These are phyloP conservation scores for Wilhelminamyces savonicus DNA, from an alignment of 805 yeast species.

Conservation along the genomic window DNA sequence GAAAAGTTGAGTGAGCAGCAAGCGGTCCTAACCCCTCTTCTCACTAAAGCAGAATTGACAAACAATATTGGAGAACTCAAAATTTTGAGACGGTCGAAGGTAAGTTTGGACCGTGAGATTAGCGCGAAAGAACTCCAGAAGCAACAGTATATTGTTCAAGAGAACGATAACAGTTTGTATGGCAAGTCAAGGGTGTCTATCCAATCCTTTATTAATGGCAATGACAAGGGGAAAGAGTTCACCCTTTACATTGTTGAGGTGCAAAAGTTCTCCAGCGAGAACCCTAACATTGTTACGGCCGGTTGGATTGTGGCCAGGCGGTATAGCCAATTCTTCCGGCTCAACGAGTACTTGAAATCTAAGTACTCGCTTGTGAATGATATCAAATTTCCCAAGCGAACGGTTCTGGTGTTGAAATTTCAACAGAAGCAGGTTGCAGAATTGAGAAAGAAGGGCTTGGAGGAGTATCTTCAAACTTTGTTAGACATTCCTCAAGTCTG, in stretches of 20 bases:
- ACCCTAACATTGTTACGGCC: conserved; percentile 46
- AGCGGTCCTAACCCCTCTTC: conserved; percentile 56
- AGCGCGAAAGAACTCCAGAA: conserved; percentile 64
- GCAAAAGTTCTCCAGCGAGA: conserved; percentile 39
- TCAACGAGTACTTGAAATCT: conserved; percentile 57
- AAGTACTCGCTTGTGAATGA: conserved; percentile 44
- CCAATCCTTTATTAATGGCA: conserved; percentile 49
- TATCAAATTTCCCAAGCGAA: conserved; percentile 53
- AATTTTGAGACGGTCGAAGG: conserved; percentile 60
- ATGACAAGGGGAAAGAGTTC: conserved; percentile 52
- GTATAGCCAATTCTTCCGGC: conserved; percentile 72
- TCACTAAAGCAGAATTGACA: conserved; percentile 79
- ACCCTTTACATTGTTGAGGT: conserved; percentile 75
- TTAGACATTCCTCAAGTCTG: conserved; percentile 65
- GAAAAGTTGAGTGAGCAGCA: conserved; percentile 55
- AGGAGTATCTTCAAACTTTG: conserved; percentile 53
- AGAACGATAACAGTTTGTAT: conserved; percentile 69
- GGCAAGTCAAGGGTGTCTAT: conserved; percentile 55
- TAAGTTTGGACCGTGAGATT: conserved; percentile 66
- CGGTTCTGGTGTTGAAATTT: conserved; percentile 60
- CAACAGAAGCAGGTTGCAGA: conserved; percentile 62
- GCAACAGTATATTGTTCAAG: conserved; percentile 80
- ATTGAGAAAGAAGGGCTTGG: conserved; percentile 54
- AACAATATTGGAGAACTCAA: conserved; percentile 66
- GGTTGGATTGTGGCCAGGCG: conserved; percentile 92